Evolutionary conservation across 331 rosid species (phyloP).

Genomic region (Prunus yedoensis): DNA sequence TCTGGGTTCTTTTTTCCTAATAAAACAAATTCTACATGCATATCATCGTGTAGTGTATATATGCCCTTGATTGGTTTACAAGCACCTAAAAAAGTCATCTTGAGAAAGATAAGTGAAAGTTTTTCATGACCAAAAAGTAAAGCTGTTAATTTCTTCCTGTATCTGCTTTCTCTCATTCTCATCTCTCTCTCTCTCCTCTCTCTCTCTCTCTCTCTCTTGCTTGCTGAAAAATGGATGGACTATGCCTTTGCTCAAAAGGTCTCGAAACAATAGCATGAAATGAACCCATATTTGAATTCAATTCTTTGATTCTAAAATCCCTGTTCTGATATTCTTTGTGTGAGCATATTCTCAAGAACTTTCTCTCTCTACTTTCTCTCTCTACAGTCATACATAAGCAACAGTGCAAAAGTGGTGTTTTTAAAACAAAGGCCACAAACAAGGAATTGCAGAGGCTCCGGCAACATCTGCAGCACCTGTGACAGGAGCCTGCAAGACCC

Average conservation of each 20-base stretch:
- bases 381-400: constrained; percentile 74
- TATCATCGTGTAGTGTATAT: neutral
- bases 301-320: neutral
- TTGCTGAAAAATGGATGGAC: neutral
- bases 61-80: neutral
- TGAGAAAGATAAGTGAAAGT: too few relatives aligned
- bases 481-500: constrained; percentile 82
- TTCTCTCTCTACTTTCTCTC: neutral
- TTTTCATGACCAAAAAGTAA: too few relatives aligned
- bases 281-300: neutral
- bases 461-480: constrained; percentile 80
- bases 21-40: too few relatives aligned
- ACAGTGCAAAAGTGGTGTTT: constrained; percentile 89
- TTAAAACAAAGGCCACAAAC: constrained; percentile 71
- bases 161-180: too few relatives aligned
- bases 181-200: neutral
- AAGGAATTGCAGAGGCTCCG: constrained; percentile 58
- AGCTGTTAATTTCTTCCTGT: too few relatives aligned
- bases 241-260: neutral
- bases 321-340: neutral
- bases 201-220: neutral
- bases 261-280: neutral
- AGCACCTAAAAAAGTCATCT: too few relatives aligned
- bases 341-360: neutral
- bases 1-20: neutral